phyloP scores from a whole-genome alignment of 495 filamentous ascomycete genomes.

The Xylaria sp. region DNA sequence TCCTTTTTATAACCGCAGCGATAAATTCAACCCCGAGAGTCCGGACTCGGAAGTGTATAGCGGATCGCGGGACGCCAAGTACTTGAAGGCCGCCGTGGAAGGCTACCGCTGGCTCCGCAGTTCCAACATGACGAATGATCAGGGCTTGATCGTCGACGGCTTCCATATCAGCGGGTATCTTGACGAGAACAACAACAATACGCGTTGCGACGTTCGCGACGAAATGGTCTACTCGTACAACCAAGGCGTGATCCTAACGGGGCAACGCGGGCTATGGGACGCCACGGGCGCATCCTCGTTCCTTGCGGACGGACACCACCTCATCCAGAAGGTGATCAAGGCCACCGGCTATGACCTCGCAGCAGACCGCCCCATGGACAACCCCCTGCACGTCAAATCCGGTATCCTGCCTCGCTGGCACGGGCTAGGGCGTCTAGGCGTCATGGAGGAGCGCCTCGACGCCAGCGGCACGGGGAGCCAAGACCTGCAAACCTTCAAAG shows the following conservation, averaged over 20 bases:
- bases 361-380: constrained; percentile 43
- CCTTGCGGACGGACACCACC: constrained; percentile 77
- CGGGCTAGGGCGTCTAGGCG: constrained; percentile 76
- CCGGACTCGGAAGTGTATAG: not conserved
- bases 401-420: constrained; percentile 63
- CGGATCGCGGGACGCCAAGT: constrained; percentile 65
- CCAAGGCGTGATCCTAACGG: constrained; percentile 91
- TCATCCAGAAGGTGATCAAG: constrained; percentile 72
- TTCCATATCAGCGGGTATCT: constrained; percentile 82
- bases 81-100: constrained; percentile 74
- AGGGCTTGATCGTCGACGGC: constrained; percentile 87
- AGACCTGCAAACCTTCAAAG: constrained; percentile 92
- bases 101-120: constrained; percentile 80
- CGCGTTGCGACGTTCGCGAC: constrained; percentile 78
- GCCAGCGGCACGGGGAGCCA: constrained; percentile 76
- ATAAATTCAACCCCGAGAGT: not conserved
- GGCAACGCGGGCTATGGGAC: constrained; percentile 79
- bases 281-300: constrained; percentile 71
- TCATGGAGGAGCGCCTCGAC: constrained; percentile 89
- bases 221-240: constrained; percentile 96
- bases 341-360: constrained; percentile 76
- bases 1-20: constrained; percentile 60
- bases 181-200: constrained; percentile 54
- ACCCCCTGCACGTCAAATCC: constrained; percentile 21
- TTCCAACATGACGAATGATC: constrained; percentile 80